Conservation (phyloP, 2,329 filamentous ascomycete species). For the Fusarium dlaminii region DNA sequence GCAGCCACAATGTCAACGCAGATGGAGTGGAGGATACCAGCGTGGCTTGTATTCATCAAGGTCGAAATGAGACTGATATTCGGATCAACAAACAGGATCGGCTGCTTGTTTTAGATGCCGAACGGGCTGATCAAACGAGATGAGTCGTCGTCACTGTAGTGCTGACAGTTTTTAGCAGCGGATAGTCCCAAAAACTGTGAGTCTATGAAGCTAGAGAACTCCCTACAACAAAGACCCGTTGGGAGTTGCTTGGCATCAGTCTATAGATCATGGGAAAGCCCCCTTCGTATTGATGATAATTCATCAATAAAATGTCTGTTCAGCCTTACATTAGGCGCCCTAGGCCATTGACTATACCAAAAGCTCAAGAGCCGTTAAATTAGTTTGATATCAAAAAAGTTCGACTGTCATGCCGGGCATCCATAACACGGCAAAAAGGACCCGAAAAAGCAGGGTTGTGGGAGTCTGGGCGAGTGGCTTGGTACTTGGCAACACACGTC, state of each 20-base stretch:
- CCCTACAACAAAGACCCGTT: not conserved
- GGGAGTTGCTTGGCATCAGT: not conserved
- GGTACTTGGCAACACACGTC: conserved; percentile 46
- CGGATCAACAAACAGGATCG: conserved; percentile 18
- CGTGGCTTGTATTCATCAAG: conserved; percentile 4
- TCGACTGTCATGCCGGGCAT: conserved; percentile 16
- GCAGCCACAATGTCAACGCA: conserved; percentile 13
- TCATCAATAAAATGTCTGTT: not conserved
- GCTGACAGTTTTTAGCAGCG: not conserved
- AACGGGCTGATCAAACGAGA: not conserved
- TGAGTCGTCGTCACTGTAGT: not conserved
- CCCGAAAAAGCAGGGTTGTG: conserved; percentile 42
- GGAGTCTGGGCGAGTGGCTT: conserved; percentile 44
- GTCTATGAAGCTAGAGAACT: not conserved
- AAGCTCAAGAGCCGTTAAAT: not conserved
- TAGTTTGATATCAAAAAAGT: not conserved
- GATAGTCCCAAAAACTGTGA: not conserved
- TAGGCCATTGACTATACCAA: not conserved
- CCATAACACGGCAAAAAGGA: conserved; percentile 33
- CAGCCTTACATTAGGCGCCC: conserved; percentile 3
- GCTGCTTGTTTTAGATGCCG: not conserved
- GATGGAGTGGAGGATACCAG: conserved; percentile 3
- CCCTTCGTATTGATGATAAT: not conserved
- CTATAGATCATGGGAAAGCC: not conserved
- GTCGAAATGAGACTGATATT: conserved; percentile 17